Percentiles rank a stretch among this genome's conserved stretches.
Evolutionary conservation across 1,139 yeast species (phyloP).

Genomic region (Hansenula lynferdii): DNA sequence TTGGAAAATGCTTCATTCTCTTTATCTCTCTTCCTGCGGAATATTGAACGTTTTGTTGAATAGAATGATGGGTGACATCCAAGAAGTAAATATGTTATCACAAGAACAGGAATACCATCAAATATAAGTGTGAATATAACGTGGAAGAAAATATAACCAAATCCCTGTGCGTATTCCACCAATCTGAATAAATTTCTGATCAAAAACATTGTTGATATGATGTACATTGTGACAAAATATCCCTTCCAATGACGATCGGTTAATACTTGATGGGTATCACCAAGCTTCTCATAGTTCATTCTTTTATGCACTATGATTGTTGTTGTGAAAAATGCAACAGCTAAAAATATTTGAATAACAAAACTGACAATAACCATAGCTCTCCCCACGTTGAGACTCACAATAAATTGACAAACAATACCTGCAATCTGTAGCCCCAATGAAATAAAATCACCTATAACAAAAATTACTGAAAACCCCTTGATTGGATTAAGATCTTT

Average conservation of each 20-base stretch:
- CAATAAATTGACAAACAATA: not conserved
- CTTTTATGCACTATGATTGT: not conserved
- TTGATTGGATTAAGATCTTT: not conserved
- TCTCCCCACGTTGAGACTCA: not conserved
- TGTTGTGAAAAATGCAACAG: not conserved
- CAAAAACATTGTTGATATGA: not conserved
- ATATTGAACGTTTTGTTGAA: not conserved
- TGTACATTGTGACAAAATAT: not conserved
- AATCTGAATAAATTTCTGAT: not conserved
- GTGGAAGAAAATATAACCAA: not conserved
- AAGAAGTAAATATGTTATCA: not conserved
- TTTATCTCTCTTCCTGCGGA: not conserved
- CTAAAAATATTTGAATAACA: not conserved
- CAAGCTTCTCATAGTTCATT: not conserved
- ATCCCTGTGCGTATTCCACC: not conserved
- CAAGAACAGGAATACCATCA: not conserved
- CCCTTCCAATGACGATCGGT: not conserved
- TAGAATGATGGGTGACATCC: not conserved
- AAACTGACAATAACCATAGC: not conserved
- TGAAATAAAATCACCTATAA: not conserved
- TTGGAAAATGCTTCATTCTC: not conserved
- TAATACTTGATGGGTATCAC: too few species aligned
- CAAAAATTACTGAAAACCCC: not conserved
- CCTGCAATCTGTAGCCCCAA: conserved; percentile 1
- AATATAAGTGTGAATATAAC: not conserved